Evolutionary conservation across 768 basidiomycete species (phyloP), one percentile per base, ranked within the genome.

Genomic region (Tremella fuciformis): DNA sequence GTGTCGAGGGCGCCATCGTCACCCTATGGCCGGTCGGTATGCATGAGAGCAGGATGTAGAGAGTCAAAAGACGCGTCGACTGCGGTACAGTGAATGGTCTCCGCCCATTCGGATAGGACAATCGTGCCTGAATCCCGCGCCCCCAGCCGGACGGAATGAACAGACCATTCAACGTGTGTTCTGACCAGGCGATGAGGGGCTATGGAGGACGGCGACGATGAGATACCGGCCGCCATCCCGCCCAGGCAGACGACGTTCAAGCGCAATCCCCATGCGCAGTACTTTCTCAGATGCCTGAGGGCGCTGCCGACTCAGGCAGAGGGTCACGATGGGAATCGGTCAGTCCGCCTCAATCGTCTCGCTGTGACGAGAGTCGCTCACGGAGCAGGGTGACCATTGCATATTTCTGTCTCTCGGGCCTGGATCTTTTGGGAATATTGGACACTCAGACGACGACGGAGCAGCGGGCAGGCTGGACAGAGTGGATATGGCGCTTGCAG

Each of bases 401-500:
- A 16, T 97, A 91, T 79, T 99, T 98, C 74, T 91, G 88, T 65
- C 79, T 98, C 18, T 87, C 91, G 0, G 82, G 84, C 0, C 79
- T 99, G 37, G 93, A 97, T 69, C 78, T 98, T 26, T 81, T 91
- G 9, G 84, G 82, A 1, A 71, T 78, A 0, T 61, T 87, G 1
- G 71, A 81, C 4, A 63, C 64, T 3, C 83, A 83, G 63, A 81
- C 81, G 1, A 81, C 73, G 8, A 71, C 80, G 7, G 65, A 71
- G 15, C 85, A 91, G 63, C 82, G 83, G n/a, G 76, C 82, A 41
- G 74, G 73, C 0, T 94, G 88, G 87, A 79, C 79, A 48, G 80
- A 84, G 55, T 97, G 93, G 93, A 83, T 98, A 49, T 99, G 93
- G 90, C 82, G 81, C 19, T 86, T 92, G 73, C 89, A 96, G 65